A percentile compares a stretch with the other conserved stretches of the same genome.
Evolutionary conservation across 345 rosid genomes (phyloP).

Genomic region (Citrus unshiu): DNA sequence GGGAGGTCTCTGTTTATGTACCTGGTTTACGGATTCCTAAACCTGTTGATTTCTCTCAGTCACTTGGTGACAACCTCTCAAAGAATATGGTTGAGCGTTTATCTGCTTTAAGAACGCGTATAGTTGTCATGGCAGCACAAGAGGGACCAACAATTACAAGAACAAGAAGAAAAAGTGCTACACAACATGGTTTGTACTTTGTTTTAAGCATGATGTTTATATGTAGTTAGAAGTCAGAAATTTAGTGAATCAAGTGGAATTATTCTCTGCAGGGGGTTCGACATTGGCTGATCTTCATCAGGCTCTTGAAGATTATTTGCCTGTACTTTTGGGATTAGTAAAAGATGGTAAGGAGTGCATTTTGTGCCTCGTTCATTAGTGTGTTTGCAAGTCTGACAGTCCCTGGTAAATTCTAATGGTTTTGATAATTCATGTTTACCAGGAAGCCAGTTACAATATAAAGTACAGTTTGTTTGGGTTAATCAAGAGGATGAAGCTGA

Average conservation of each 20-base stretch:
- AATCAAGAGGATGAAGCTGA: conserved; percentile 95
- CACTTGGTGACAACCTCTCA: conserved; percentile 68
- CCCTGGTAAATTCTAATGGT: background rate
- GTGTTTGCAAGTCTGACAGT: conserved; percentile 5
- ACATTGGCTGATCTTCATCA: conserved; percentile 92
- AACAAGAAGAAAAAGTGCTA: conserved; percentile 84
- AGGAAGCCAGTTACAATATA: conserved; percentile 76
- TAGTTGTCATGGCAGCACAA: conserved; percentile 97
- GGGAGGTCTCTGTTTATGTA: conserved; percentile 82
- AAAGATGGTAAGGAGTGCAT: conserved; percentile 61
- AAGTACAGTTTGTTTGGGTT: conserved; percentile 82
- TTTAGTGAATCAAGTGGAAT: conserved; percentile 19
- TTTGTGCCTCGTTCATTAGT: background rate
- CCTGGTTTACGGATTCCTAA: conserved; percentile 96
- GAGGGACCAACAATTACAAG: conserved; percentile 94
- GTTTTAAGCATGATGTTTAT: background rate
- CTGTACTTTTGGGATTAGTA: conserved; percentile 82
- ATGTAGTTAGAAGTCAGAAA: background rate
- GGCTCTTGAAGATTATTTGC: conserved; percentile 97
- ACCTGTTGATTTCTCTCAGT: conserved; percentile 71
- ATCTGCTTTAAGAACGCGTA: conserved; percentile 84
- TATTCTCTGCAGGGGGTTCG: conserved; percentile 67
- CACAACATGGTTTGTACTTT: conserved; percentile 80
- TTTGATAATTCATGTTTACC: conserved; percentile 12
- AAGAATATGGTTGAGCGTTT: conserved; percentile 73